These are phyloP conservation scores for Magnolia sinica DNA, from an alignment of 164 flowering plant species.

Conservation along the genomic window DNA sequence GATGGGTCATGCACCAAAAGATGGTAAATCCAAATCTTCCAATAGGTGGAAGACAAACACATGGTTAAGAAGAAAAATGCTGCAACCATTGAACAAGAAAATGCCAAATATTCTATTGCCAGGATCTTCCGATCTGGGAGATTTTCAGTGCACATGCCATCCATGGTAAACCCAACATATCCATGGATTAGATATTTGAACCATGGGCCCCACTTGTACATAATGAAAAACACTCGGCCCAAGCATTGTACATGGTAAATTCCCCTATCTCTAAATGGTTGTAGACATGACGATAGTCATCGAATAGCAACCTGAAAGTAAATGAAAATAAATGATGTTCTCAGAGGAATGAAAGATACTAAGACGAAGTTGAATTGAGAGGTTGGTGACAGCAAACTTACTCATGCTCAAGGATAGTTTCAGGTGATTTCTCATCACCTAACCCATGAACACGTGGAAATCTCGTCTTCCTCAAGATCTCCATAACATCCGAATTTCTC, in stretches of 20 bases:
- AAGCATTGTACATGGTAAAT: background rate
- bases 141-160: background rate
- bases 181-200: background rate
- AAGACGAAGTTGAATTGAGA: background rate
- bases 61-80: background rate
- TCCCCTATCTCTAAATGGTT: background rate
- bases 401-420: slow-evolving; percentile 93
- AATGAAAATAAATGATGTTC: background rate
- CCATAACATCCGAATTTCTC: slow-evolving; percentile 95
- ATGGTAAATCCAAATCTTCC: background rate
- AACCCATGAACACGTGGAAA: slow-evolving; percentile 82
- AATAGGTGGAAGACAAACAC: background rate
- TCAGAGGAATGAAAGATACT: background rate
- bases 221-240: background rate
- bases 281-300: background rate
- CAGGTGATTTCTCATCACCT: slow-evolving; percentile 76
- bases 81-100: background rate
- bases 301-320: background rate
- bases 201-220: background rate
- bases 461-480: slow-evolving; percentile 92
- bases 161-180: background rate
- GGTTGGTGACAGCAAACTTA: slow-evolving; percentile 28
- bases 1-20: background rate
- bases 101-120: background rate
- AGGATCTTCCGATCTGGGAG: background rate